Evolutionary conservation across 768 basidiomycete species (phyloP), one percentile per base, ranked within the genome.

Genomic region (Infundibulicybe gibba): DNA sequence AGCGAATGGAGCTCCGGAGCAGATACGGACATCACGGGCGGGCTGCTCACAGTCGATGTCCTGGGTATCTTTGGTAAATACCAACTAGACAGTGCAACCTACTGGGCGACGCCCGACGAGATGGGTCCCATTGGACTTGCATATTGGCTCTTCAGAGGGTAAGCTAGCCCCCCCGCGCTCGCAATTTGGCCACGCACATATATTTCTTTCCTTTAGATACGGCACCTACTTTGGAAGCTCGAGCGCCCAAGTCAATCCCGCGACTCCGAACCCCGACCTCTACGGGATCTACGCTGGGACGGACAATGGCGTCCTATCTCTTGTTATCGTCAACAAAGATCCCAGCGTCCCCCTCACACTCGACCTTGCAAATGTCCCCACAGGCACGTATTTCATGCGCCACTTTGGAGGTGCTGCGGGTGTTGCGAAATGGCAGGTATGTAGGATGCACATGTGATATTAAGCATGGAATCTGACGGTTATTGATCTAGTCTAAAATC

Each of bases 121-220:
- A 56, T 64, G 30, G 72, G 72, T 5, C 75, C 77, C n/a, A 54
- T 74, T 21, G 78, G 76, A 17, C 59, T 79, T 46, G 78, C 77
- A 31, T 80, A 72, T 55, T 80, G 78, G 78, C 62, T 80, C 5
- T 80, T 63, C 62, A 63, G 77, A 64, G 78, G 78, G 75, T 78
- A 53, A 14, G 65, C 49, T 21, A 16, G 34, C 10, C 30, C 6
- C 9, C 17, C n/a, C n/a, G n/a, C 25, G 25, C 8, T 8, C 25
- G 25, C 25, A 25, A 25, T 30, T 0, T 43, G 16, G 2, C 14
- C 6, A n/a, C n/a, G n/a, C n/a, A n/a, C n/a, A n/a, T n/a, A n/a
- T 5, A 17, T 10, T 17, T 19, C 40, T 32, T 32, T 17, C 21
- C 34, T 39, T 9, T 42, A 77, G 76, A 20, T 70, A 71, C 48